Evolutionary conservation across 2,329 filamentous ascomycete genomes (phyloP).

Genomic region (Ophiostoma angusticollis): DNA sequence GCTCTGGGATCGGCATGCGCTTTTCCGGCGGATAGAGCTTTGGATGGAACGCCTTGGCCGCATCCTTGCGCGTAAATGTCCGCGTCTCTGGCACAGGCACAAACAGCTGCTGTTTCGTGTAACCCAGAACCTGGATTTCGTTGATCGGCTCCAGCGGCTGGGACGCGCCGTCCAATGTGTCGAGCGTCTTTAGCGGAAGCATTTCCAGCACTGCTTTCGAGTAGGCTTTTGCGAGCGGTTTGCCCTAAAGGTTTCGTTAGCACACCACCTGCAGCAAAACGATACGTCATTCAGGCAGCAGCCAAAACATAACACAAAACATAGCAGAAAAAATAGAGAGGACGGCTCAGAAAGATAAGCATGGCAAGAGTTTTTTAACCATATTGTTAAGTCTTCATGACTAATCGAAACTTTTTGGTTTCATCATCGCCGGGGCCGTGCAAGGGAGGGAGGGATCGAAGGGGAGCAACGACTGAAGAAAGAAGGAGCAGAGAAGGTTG

Average conservation of each 20-base stretch:
- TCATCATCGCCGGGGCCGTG: constrained; percentile 34
- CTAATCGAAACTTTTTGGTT: constrained; percentile 81
- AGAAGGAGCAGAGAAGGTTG: constrained; percentile 1
- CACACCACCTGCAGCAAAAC: neutral
- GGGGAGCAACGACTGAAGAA: neutral
- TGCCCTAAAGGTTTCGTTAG: constrained; percentile 41
- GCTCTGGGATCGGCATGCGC: constrained; percentile 49
- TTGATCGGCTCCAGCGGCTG: constrained; percentile 47
- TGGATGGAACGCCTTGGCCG: constrained; percentile 50
- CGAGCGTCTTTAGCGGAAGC: constrained; percentile 62
- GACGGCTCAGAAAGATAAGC: constrained; percentile 53
- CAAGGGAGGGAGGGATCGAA: neutral
- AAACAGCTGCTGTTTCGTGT: constrained; percentile 52
- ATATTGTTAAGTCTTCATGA: constrained; percentile 90
- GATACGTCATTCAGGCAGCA: too few species aligned
- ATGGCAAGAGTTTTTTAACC: constrained; percentile 53
- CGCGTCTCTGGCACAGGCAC: constrained; percentile 50
- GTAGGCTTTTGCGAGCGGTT: constrained; percentile 65
- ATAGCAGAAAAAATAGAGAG: constrained; percentile 9
- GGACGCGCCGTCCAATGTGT: constrained; percentile 35
- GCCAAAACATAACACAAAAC: neutral
- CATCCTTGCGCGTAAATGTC: constrained; percentile 50
- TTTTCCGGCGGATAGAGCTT: constrained; percentile 46
- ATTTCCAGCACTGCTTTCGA: constrained; percentile 62
- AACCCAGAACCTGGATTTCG: constrained; percentile 49